A percentile compares a stretch with the other conserved stretches of the same genome.
Conservation (phyloP, 306 rosid species). For the Datisca glomerata region DNA sequence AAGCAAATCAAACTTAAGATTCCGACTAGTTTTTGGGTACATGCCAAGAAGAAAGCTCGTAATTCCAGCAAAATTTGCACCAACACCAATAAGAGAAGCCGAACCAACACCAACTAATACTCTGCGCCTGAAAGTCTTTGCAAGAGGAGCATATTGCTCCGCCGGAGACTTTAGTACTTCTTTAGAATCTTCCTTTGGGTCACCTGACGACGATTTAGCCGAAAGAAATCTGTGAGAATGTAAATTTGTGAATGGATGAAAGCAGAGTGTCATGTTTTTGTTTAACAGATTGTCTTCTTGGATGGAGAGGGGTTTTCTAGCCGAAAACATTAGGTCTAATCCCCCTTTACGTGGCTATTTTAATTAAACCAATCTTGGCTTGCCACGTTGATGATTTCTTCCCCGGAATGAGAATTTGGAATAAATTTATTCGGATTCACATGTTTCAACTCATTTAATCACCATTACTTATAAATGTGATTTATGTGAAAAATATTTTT, state of each 20-base stretch:
- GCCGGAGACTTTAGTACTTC: slow-evolving; percentile 30
- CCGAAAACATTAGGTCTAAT: too few relatives aligned
- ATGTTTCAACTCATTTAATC: too few relatives aligned
- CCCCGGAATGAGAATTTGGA: too few relatives aligned
- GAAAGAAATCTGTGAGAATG: not conserved
- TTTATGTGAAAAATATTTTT: too few relatives aligned
- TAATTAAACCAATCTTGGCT: too few relatives aligned
- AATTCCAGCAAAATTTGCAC: slow-evolving; percentile 70
- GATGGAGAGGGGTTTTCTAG: too few relatives aligned
- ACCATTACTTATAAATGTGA: too few relatives aligned
- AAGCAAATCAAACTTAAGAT: slow-evolving; percentile 53
- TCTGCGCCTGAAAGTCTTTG: slow-evolving; percentile 43
- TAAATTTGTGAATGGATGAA: slow-evolving; percentile 22
- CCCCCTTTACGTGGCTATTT: too few relatives aligned
- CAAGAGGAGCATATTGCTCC: slow-evolving; percentile 44
- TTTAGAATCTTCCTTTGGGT: slow-evolving; percentile 11
- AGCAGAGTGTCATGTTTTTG: slow-evolving; percentile 12
- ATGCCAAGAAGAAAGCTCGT: slow-evolving; percentile 65
- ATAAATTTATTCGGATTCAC: too few relatives aligned
- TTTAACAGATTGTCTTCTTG: too few relatives aligned
- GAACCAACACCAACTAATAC: slow-evolving; percentile 54
- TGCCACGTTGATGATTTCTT: too few relatives aligned
- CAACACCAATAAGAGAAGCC: slow-evolving; percentile 72
- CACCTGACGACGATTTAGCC: slow-evolving; percentile 23
- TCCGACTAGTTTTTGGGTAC: slow-evolving; percentile 52